These are phyloP conservation scores for Diplotaxis tenuifolia DNA, from an alignment of 345 rosid species.

Conservation along the genomic window DNA sequence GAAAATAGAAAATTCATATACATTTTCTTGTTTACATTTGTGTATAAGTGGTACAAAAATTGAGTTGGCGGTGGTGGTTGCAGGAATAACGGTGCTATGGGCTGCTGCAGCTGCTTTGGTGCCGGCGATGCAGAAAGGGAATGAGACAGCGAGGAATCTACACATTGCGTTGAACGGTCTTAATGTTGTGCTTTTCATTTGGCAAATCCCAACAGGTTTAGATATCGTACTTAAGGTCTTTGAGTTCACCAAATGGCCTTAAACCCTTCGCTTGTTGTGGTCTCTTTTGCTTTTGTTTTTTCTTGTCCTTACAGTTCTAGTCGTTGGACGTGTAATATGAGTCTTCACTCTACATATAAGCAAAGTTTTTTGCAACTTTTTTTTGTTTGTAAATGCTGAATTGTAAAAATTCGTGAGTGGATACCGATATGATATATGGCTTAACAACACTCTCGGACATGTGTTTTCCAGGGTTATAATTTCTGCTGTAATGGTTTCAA, in stretches of 20 bases:
- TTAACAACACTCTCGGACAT: not conserved
- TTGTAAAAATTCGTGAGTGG: not conserved
- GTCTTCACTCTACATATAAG: not conserved
- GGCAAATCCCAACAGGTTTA: slow-evolving; percentile 83
- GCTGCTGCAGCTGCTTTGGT: slow-evolving; percentile 80
- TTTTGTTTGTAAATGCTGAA: slow-evolving; percentile 11
- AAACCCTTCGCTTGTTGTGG: slow-evolving; percentile 4
- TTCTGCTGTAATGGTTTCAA: not conserved
- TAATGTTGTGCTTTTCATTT: slow-evolving; percentile 69
- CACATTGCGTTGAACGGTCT: slow-evolving; percentile 74
- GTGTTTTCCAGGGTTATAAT: not conserved
- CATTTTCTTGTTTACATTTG: not conserved
- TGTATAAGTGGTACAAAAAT: not conserved
- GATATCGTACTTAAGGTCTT: slow-evolving; percentile 78
- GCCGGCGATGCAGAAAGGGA: slow-evolving; percentile 91
- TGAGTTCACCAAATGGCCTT: slow-evolving; percentile 90
- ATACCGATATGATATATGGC: not conserved
- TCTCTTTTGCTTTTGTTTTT: not conserved
- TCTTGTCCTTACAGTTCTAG: not conserved
- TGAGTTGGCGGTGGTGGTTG: slow-evolving; percentile 5
- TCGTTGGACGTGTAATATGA: not conserved
- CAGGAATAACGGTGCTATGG: slow-evolving; percentile 82
- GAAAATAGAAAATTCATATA: not conserved
- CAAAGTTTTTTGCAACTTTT: not conserved
- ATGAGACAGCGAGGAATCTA: slow-evolving; percentile 72